Evolutionary conservation across 1,284 basidiomycete species (phyloP).

Genomic region (Austroboletus novae-zelandiae): DNA sequence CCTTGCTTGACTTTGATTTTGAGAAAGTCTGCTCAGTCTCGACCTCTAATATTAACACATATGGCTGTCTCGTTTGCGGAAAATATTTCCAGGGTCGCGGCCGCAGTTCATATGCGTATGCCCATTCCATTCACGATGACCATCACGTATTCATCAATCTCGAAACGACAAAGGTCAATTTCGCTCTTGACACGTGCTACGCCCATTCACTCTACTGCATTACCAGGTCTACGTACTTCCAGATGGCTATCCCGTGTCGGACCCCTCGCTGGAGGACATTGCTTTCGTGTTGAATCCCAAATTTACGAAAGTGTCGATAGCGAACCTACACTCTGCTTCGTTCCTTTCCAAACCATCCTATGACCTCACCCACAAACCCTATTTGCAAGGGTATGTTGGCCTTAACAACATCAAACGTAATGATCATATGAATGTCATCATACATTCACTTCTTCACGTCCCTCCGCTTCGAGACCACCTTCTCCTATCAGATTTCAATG

Average conservation of each 20-base stretch:
- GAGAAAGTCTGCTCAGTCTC: conserved; percentile 98
- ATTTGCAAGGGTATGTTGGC: conserved; percentile 93
- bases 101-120: conserved; percentile 89
- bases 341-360: conserved; percentile 76
- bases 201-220: conserved; percentile 13
- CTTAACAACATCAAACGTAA: conserved; percentile 97
- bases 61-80: conserved; percentile 96
- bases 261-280: conserved; percentile 95
- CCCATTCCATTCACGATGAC: conserved; percentile 96
- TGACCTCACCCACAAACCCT: conserved; percentile 79
- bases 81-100: conserved; percentile 99
- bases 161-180: conserved; percentile 78
- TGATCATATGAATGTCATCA: conserved; percentile 97
- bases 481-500: conserved; percentile 68
- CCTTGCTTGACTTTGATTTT: conserved; percentile 96
- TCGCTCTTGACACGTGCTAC: conserved; percentile 14
- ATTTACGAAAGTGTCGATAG: conserved; percentile 59
- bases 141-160: conserved; percentile 99
- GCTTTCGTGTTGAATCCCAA: conserved; percentile 85
- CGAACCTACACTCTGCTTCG: conserved; percentile 53
- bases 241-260: conserved; percentile 93
- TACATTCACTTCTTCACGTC: conserved; percentile 92
- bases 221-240: conserved; percentile 94
- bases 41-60: conserved; percentile 94
- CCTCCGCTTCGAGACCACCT: conserved; percentile 87